Conservation (phyloP, 1,139 yeast species). For the Eremothecium cymbalariae region DNA sequence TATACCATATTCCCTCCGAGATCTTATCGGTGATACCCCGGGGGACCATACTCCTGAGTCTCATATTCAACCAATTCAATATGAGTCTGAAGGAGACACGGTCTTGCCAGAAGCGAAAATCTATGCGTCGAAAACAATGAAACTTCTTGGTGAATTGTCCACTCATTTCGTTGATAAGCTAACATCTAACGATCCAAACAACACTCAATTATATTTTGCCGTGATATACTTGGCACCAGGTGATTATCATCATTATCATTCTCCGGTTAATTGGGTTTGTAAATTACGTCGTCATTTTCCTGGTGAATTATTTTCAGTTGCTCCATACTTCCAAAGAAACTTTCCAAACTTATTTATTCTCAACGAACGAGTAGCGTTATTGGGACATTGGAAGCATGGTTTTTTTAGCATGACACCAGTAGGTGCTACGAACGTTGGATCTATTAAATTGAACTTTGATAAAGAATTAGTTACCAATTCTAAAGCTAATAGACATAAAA, state of each 20-base stretch:
- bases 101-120: constrained; percentile 40
- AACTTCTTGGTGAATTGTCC: constrained; percentile 26
- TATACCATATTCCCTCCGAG: constrained; percentile 63
- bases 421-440: constrained; percentile 98
- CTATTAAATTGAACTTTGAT: constrained; percentile 86
- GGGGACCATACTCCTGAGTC: constrained; percentile 30
- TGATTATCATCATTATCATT: constrained; percentile 94
- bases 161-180: constrained; percentile 16
- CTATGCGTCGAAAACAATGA: constrained; percentile 30
- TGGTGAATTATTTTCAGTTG: constrained; percentile 92
- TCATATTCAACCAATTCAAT: constrained; percentile 38
- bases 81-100: constrained; percentile 55
- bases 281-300: constrained; percentile 90
- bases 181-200: constrained; percentile 19
- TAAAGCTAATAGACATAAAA: constrained; percentile 31
- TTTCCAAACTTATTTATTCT: constrained; percentile 80
- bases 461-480: constrained; percentile 76
- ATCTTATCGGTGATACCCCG: constrained; percentile 45
- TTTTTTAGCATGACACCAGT: constrained; percentile 98
- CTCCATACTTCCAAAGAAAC: constrained; percentile 89
- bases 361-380: constrained; percentile 89
- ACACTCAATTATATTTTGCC: constrained; percentile 68
- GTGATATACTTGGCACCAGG: constrained; percentile 97
- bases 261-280: constrained; percentile 95
- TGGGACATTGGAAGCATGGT: constrained; percentile 96